Evolutionary conservation across 768 basidiomycete species (phyloP).

Genomic region (Psilocybe cubensis): DNA sequence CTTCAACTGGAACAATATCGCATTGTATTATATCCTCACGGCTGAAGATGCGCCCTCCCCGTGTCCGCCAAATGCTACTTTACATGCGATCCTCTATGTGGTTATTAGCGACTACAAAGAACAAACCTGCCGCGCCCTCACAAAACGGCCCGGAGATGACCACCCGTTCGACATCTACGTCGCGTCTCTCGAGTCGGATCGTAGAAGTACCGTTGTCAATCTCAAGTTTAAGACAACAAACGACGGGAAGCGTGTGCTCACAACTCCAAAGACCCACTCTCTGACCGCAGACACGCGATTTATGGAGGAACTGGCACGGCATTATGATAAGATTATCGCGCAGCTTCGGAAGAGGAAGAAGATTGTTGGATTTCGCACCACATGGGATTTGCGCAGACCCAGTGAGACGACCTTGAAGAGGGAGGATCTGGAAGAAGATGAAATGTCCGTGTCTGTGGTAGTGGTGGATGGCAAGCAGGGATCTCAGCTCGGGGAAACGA

Average conservation of each 20-base stretch:
- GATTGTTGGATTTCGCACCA: conserved; percentile 1
- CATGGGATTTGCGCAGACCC: conserved; percentile 2
- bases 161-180: conserved; percentile 3
- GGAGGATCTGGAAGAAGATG: too few species aligned
- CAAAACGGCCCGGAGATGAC: background rate
- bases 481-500: too few species aligned
- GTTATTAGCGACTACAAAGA: conserved; percentile 11
- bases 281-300: conserved; percentile 7
- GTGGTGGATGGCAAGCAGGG: too few species aligned
- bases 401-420: background rate
- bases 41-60: background rate
- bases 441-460: too few species aligned
- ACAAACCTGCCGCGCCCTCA: conserved; percentile 7
- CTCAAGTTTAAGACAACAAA: conserved; percentile 2
- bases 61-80: background rate
- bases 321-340: conserved; percentile 5
- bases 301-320: conserved; percentile 3
- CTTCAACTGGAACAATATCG: conserved; percentile 1
- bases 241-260: background rate
- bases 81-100: conserved; percentile 11
- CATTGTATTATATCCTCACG: conserved; percentile 10
- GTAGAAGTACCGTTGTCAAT: background rate
- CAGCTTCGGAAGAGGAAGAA: background rate
- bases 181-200: background rate
- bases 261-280: conserved; percentile 4